These are phyloP conservation scores for Mariannaea elegans DNA, from an alignment of 2,329 filamentous ascomycete species.

Conservation along the genomic window DNA sequence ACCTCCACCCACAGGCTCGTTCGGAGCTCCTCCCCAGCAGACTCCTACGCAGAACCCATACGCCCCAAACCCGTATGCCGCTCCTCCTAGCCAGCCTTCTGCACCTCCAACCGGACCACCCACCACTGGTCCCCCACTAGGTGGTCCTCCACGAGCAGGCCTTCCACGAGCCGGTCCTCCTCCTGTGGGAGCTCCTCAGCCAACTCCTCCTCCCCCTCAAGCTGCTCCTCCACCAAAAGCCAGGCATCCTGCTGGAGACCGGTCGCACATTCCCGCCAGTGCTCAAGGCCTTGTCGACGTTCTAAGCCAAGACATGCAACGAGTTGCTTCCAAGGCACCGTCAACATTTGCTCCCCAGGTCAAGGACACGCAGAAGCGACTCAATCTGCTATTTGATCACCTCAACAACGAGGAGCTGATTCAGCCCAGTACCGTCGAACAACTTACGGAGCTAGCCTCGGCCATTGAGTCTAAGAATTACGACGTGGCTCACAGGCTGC, in stretches of 20 bases:
- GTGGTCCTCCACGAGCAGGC: conserved; percentile 9
- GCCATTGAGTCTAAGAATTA: conserved; percentile 77
- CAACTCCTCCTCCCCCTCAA: conserved; percentile 58
- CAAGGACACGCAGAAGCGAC: conserved; percentile 90
- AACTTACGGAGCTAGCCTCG: conserved; percentile 70
- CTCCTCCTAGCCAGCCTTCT: conserved; percentile 46
- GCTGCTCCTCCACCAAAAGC: conserved; percentile 60
- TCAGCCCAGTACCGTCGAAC: conserved; percentile 78
- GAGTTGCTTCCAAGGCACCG: conserved; percentile 86
- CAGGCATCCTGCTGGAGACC: conserved; percentile 84
- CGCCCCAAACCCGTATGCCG: conserved; percentile 63
- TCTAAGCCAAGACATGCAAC: conserved; percentile 84
- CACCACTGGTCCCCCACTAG: conserved; percentile 42
- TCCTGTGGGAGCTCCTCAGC: conserved; percentile 35
- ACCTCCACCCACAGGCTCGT: conserved; percentile 56
- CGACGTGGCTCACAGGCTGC: conserved; percentile 70
- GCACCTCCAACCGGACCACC: conserved; percentile 52
- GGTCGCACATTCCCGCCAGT: conserved; percentile 83
- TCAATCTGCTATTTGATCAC: conserved; percentile 95
- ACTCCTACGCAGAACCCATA: conserved; percentile 63
- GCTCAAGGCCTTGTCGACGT: conserved; percentile 85
- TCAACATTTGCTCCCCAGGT: conserved; percentile 88
- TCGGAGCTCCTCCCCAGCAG: conserved; percentile 58
- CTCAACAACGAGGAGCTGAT: conserved; percentile 95
- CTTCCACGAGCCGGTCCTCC: conserved; percentile 40